These are phyloP conservation scores for Meira miltonrushii DNA, from an alignment of 1,284 basidiomycete genomes.

Conservation along the genomic window DNA sequence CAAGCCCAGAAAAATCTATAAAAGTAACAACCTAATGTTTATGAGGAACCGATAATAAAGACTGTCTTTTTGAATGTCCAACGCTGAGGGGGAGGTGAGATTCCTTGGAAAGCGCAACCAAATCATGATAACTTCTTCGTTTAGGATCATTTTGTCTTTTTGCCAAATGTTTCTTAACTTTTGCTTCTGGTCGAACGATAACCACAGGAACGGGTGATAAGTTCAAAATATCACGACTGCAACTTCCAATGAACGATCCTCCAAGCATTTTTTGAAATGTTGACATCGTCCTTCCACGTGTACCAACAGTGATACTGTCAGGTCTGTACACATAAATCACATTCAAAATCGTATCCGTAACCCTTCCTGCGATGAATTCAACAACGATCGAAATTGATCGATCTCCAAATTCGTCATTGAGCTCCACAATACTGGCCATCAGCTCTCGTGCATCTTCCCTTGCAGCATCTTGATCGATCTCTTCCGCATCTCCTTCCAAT, in stretches of 20 bases:
- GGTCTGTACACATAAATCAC: conserved; percentile 90
- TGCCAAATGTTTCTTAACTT: conserved; percentile 48
- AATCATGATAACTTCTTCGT: conserved; percentile 43
- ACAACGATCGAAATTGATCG: conserved; percentile 84
- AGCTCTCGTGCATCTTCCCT: conserved; percentile 81
- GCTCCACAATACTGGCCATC: conserved; percentile 73
- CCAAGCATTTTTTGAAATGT: conserved; percentile 50
- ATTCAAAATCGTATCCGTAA: conserved; percentile 69
- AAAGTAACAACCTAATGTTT: too few species aligned
- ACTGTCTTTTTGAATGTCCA: conserved; percentile 21
- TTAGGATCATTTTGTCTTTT: conserved; percentile 49
- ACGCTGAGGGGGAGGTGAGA: conserved; percentile 37
- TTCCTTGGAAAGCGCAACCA: conserved; percentile 28
- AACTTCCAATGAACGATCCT: conserved; percentile 41
- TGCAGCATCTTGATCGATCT: conserved; percentile 66
- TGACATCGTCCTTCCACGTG: conserved; percentile 61
- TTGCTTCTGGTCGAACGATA: conserved; percentile 48
- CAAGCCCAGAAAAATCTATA: too few species aligned
- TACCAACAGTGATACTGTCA: conserved; percentile 89
- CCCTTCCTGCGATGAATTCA: conserved; percentile 86
- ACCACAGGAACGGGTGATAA: conserved; percentile 50
- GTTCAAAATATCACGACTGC: conserved; percentile 41
- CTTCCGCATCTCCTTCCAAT: conserved; percentile 70
- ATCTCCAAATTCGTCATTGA: conserved; percentile 72
- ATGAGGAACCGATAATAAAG: too few species aligned